Percentiles rank a stretch among this genome's conserved stretches.
These are phyloP conservation scores for Angomonas ambiguus DNA, from an alignment of 208 protist genomes.

Conservation along the genomic window DNA sequence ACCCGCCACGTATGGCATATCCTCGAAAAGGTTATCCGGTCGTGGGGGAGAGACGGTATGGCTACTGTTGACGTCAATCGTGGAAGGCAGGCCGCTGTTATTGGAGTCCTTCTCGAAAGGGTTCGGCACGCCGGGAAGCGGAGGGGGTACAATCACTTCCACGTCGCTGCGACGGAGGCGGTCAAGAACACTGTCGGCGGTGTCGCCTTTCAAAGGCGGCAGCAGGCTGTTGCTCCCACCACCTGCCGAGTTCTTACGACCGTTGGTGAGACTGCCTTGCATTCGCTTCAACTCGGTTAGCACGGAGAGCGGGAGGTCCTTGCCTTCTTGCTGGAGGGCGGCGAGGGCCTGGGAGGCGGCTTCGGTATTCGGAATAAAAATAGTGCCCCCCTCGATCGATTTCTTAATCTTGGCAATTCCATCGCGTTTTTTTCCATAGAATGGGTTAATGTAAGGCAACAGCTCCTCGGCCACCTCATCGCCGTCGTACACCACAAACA, in stretches of 20 bases:
- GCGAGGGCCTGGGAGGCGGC: conserved; percentile 41
- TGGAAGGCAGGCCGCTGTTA: neutral
- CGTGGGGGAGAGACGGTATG: neutral
- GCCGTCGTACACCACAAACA: conserved; percentile 52
- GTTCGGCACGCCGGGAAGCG: conserved; percentile 29
- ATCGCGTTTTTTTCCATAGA: neutral
- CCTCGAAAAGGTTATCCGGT: neutral
- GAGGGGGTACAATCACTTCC: conserved; percentile 21
- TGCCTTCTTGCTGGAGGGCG: conserved; percentile 43
- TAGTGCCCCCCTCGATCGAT: conserved; percentile 20
- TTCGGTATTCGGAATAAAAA: conserved; percentile 40
- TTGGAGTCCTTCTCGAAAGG: conserved; percentile 23
- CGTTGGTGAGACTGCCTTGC: conserved; percentile 26
- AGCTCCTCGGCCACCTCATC: conserved; percentile 69
- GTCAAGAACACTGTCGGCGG: neutral
- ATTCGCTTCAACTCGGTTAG: conserved; percentile 48
- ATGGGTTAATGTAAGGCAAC: conserved; percentile 34
- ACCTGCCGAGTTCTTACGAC: neutral
- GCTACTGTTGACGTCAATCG: neutral
- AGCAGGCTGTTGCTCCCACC: neutral
- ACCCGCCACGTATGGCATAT: conserved; percentile 1
- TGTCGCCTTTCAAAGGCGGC: neutral
- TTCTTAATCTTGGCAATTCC: neutral
- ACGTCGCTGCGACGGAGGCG: conserved; percentile 14
- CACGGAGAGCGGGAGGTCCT: conserved; percentile 43